A percentile compares a stretch with the other conserved stretches of the same genome.
Evolutionary conservation across 495 filamentous ascomycete genomes (phyloP).

Genomic region (Physcia stellaris): DNA sequence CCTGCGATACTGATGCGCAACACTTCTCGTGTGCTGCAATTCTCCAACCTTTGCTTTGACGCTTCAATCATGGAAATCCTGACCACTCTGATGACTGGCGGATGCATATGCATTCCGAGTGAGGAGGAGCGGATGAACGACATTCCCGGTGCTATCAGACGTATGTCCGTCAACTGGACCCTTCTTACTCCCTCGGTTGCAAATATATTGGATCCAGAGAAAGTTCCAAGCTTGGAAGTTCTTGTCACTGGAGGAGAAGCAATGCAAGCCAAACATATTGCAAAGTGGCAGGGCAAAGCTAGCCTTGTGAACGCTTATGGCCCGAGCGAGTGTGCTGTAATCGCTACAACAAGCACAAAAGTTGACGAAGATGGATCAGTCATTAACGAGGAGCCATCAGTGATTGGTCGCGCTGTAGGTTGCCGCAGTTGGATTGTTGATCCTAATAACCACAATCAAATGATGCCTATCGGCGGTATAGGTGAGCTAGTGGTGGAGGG

Average conservation of each 20-base stretch:
- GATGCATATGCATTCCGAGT: conserved; percentile 33
- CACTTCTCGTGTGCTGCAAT: conserved; percentile 27
- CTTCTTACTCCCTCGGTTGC: conserved; percentile 30
- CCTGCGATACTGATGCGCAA: conserved; percentile 14
- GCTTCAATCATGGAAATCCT: conserved; percentile 30
- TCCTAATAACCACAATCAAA: conserved; percentile 29
- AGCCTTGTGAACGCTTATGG: conserved; percentile 41
- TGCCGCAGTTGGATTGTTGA: conserved; percentile 35
- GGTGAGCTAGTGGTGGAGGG: conserved; percentile 46
- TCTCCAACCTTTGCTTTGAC: conserved; percentile 33
- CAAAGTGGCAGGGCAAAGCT: conserved; percentile 27
- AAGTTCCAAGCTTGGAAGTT: conserved; percentile 22
- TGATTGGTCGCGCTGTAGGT: conserved; percentile 27
- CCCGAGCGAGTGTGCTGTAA: conserved; percentile 38
- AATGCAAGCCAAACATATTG: conserved; percentile 31
- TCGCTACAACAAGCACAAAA: conserved; percentile 23
- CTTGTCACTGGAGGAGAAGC: conserved; percentile 29
- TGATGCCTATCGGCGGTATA: conserved; percentile 35
- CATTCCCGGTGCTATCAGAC: conserved; percentile 21
- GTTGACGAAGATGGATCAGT: conserved; percentile 4
- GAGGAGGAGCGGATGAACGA: conserved; percentile 21
- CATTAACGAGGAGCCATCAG: conserved; percentile 6
- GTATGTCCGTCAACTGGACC: conserved; percentile 23
- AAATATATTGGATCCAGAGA: conserved; percentile 20
- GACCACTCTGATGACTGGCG: conserved; percentile 27